phyloP scores from a whole-genome alignment of 176 grass and related monocot species.

The Juncus inflexus region DNA sequence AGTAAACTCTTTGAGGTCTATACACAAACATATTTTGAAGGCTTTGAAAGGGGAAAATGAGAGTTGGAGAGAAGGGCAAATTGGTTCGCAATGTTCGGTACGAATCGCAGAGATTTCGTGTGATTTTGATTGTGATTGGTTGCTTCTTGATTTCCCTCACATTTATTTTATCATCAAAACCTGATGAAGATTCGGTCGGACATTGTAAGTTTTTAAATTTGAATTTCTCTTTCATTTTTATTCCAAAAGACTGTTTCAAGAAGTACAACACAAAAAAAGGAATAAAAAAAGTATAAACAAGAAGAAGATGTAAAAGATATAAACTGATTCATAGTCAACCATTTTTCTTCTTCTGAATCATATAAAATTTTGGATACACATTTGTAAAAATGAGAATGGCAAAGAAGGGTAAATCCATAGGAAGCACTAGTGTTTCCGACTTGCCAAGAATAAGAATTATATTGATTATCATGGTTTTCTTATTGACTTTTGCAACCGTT shows the following conservation, averaged over 20 bases:
- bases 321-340: too few relatives aligned
- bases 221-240: neutral
- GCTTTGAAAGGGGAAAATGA: constrained; percentile 37
- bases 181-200: constrained; percentile 34
- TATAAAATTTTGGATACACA: too few relatives aligned
- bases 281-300: too few relatives aligned
- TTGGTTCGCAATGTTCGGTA: constrained; percentile 21
- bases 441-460: neutral
- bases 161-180: constrained; percentile 70
- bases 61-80: constrained; percentile 33
- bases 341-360: too few relatives aligned
- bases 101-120: constrained; percentile 55
- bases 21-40: constrained; percentile 3
- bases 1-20: constrained; percentile 8
- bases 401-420: too few relatives aligned
- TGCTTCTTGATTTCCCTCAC: constrained; percentile 67
- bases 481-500: neutral
- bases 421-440: neutral
- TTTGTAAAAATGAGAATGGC: too few relatives aligned
- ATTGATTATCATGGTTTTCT: too few relatives aligned
- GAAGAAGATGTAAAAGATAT: too few relatives aligned
- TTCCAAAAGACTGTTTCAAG: neutral
- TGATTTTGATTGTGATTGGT: constrained; percentile 53
- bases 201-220: constrained; percentile 29
- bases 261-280: too few relatives aligned